Evolutionary conservation across 1,139 yeast genomes (phyloP).

Genomic region (Magnusiomyces paraingens): DNA sequence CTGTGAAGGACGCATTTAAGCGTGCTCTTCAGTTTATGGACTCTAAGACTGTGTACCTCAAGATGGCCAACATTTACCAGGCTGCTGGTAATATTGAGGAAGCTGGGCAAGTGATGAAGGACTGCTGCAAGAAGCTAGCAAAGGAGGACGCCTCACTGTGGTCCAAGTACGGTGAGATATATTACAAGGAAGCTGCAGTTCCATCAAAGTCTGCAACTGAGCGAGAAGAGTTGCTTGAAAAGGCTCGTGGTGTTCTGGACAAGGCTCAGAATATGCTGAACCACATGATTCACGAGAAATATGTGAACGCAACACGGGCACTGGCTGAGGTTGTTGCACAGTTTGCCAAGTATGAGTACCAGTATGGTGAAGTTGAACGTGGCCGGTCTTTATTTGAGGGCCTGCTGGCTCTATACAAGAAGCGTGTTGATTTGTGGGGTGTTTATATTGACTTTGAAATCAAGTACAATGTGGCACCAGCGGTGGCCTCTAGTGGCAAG

Average conservation of each 20-base stretch:
- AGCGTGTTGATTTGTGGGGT: conserved; percentile 90
- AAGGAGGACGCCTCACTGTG: conserved; percentile 54
- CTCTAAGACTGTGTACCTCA: conserved; percentile 69
- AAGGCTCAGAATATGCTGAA: conserved; percentile 10
- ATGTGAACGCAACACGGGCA: conserved; percentile 8
- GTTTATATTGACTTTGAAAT: conserved; percentile 92
- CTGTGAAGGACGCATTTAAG: conserved; percentile 72
- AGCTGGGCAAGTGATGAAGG: conserved; percentile 63
- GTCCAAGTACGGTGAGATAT: conserved; percentile 71
- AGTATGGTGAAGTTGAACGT: conserved; percentile 85
- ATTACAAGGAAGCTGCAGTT: conserved; percentile 45
- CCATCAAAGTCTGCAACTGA: conserved; percentile 1
- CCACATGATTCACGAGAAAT: conserved; percentile 8
- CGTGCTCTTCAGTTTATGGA: conserved; percentile 91
- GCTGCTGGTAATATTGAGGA: conserved; percentile 56
- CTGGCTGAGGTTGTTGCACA: conserved; percentile 44
- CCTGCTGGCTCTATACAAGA: conserved; percentile 79
- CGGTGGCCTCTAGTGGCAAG: neutral
- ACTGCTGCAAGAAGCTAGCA: conserved; percentile 77
- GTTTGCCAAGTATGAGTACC: conserved; percentile 83
- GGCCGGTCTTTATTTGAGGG: conserved; percentile 95
- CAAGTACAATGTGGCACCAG: conserved; percentile 44
- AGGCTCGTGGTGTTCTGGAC: conserved; percentile 13
- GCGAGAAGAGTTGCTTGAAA: conserved; percentile 5
- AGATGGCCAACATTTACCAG: conserved; percentile 66